Base-by-base conservation (phyloP, 768 basidiomycete species). In the Hygrocybe coccinea region DNA sequence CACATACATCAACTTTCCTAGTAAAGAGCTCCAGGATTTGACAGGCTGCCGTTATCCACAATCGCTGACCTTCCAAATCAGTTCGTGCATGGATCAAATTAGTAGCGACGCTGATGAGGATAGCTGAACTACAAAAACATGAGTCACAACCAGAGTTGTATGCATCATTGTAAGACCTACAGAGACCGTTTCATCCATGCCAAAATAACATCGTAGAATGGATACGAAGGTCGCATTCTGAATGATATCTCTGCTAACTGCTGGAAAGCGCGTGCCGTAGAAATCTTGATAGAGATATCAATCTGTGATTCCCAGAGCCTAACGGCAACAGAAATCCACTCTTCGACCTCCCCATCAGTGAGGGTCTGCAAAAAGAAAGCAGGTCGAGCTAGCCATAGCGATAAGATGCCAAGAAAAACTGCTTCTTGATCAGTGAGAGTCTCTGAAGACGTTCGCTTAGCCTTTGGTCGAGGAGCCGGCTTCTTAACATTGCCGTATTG, bases 391-490 rank as follows among this genome's bases (percentile, higher is more conserved):
- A 87, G 79, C 84, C 85, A 91, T 29, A 91, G 71, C 0, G 86
- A 76, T 8, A 89, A 70, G n/a, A 89, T 77, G 3, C 80, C 81
- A 2, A 91, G 73, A 9, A 89, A 69, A 8, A 93, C 75, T 14
- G 89, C 74, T 59, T 92, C 90, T 38, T 81, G 74, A 59, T 90
- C 88, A 0, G 78, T 72, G 3, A 89, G 71, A 2, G 83, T 79
- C 64, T 88, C 85, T 0, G 69, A 59, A 4, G 74, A 72, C 29
- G 75, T 75, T 1, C 81, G 79, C 56, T 81, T 83, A 10, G 79
- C 79, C 65, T 81, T 86, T 2, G 89, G 89, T 15, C 84, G 77
- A 2, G 70, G 60, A 3, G 81, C 74, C 12, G 77, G 60, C 45
- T 82, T 79, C 63, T 81, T 84, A 49, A 77, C 60, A 52, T 75